phyloP scores from a whole-genome alignment of 768 basidiomycete species.

The Tricholoma hemisulphureum region DNA sequence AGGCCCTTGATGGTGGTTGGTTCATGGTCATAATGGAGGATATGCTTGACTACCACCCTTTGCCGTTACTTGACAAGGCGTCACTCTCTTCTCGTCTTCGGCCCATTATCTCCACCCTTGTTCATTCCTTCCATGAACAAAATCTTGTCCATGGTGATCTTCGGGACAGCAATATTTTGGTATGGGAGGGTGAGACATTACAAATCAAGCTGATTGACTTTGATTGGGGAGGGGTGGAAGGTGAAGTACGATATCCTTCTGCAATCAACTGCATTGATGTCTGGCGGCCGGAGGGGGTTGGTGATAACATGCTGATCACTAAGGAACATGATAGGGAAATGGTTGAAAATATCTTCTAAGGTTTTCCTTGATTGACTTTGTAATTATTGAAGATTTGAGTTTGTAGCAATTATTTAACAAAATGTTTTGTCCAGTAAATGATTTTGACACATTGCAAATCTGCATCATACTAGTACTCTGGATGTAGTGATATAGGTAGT shows the following conservation, averaged over 20 bases:
- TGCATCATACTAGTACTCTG: too few relatives aligned
- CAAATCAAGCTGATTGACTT: constrained; percentile 24
- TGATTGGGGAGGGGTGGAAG: constrained; percentile 28
- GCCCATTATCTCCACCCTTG: not conserved
- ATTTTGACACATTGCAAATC: too few relatives aligned
- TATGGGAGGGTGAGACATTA: constrained; percentile 10
- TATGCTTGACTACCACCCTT: constrained; percentile 15
- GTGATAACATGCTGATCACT: not conserved
- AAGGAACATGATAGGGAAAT: not conserved
- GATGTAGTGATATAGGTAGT: too few relatives aligned
- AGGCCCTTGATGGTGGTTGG: constrained; percentile 28
- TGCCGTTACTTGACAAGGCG: not conserved
- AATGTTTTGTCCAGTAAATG: too few relatives aligned
- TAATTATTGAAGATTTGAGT: too few relatives aligned
- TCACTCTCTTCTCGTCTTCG: constrained; percentile 1
- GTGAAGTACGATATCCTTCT: constrained; percentile 23
- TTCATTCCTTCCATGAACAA: constrained; percentile 19
- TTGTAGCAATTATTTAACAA: too few relatives aligned
- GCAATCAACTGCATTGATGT: not conserved
- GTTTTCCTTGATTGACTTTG: too few relatives aligned
- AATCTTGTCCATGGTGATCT: constrained; percentile 34
- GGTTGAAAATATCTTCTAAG: not conserved
- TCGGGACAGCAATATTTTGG: constrained; percentile 28
- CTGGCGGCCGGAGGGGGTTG: not conserved
- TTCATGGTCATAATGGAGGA: constrained; percentile 34